Percentiles rank a stretch among this genome's conserved stretches.
Conservation (phyloP, 1,284 basidiomycete species). For the Lignosus rhinocerotis region DNA sequence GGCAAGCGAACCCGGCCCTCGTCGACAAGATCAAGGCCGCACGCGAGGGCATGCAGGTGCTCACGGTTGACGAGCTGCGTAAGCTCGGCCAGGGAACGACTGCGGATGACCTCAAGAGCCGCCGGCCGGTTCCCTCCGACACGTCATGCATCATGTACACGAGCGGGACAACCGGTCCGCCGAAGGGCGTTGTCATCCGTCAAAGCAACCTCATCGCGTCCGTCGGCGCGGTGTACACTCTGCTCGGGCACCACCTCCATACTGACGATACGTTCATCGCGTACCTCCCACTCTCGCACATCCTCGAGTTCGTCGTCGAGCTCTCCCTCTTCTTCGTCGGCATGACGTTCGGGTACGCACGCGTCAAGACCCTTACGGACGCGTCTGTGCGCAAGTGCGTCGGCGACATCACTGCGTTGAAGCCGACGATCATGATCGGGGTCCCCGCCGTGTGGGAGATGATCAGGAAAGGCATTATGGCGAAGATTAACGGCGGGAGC, state of each 20-base stretch:
- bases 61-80: slow-evolving; percentile 73
- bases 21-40: slow-evolving; percentile 59
- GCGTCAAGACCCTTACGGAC: slow-evolving; percentile 96
- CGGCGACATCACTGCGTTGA: slow-evolving; percentile 85
- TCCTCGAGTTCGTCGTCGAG: slow-evolving; percentile 88
- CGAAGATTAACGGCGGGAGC: slow-evolving; percentile 74
- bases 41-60: slow-evolving; percentile 57
- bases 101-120: slow-evolving; percentile 49
- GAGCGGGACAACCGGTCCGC: slow-evolving; percentile 87
- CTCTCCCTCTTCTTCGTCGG: slow-evolving; percentile 65
- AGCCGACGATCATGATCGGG: slow-evolving; percentile 86
- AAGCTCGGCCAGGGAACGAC: slow-evolving; percentile 59
- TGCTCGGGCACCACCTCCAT: slow-evolving; percentile 79
- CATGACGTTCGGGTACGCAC: slow-evolving; percentile 84
- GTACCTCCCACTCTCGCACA: slow-evolving; percentile 92
- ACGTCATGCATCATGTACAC: slow-evolving; percentile 97
- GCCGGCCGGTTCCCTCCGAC: slow-evolving; percentile 63
- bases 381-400: slow-evolving; percentile 86
- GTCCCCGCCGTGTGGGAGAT: slow-evolving; percentile 93
- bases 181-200: slow-evolving; percentile 91
- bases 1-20: slow-evolving; percentile 54
- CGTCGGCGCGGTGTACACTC: slow-evolving; percentile 73
- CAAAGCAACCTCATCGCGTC: slow-evolving; percentile 88
- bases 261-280: slow-evolving; percentile 79
- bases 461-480: slow-evolving; percentile 90